A percentile compares a stretch with the other conserved stretches of the same genome.
These are phyloP conservation scores for Clarkia xantiana DNA, from an alignment of 345 rosid species.

Conservation along the genomic window DNA sequence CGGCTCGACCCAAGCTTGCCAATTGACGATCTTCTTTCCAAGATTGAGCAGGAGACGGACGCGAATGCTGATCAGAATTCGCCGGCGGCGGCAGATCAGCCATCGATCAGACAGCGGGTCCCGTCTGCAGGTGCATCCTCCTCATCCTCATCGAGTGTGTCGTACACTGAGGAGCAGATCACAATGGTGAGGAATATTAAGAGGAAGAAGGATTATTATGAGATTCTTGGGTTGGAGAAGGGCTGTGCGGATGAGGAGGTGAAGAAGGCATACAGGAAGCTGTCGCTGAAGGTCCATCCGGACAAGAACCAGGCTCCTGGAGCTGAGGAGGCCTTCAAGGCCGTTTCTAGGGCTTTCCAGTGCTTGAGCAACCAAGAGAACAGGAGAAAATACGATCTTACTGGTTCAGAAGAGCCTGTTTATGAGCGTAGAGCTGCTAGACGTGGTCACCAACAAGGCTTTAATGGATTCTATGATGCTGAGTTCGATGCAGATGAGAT, in stretches of 20 bases:
- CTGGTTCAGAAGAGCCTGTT: constrained; percentile 69
- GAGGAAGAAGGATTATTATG: constrained; percentile 76
- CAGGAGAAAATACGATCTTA: constrained; percentile 53
- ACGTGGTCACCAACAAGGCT: constrained; percentile 22
- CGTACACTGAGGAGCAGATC: constrained; percentile 66
- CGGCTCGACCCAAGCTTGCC: constrained; percentile 75
- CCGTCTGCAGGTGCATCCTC: constrained; percentile 22
- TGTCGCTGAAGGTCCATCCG: too few relatives aligned
- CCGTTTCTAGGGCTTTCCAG: constrained; percentile 82
- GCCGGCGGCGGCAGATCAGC: constrained; percentile 24
- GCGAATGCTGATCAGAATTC: constrained; percentile 9
- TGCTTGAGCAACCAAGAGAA: constrained; percentile 67
- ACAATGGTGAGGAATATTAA: constrained; percentile 55
- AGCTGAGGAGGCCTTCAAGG: constrained; percentile 82
- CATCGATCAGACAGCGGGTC: constrained; percentile 46
- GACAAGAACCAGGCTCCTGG: constrained; percentile 9
- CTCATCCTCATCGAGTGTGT: constrained; percentile 21
- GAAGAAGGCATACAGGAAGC: too few relatives aligned
- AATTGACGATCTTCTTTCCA: constrained; percentile 47
- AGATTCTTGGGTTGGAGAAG: constrained; percentile 61
- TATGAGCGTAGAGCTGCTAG: constrained; percentile 32
- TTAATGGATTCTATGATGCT: constrained; percentile 49
- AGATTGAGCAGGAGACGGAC: constrained; percentile 20
- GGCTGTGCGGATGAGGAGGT: constrained; percentile 54
- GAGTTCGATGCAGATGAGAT: constrained; percentile 90